A percentile compares a stretch with the other conserved stretches of the same genome.
These are phyloP conservation scores for Suhomyces terraborum DNA, from an alignment of 1,139 yeast species.

Conservation along the genomic window DNA sequence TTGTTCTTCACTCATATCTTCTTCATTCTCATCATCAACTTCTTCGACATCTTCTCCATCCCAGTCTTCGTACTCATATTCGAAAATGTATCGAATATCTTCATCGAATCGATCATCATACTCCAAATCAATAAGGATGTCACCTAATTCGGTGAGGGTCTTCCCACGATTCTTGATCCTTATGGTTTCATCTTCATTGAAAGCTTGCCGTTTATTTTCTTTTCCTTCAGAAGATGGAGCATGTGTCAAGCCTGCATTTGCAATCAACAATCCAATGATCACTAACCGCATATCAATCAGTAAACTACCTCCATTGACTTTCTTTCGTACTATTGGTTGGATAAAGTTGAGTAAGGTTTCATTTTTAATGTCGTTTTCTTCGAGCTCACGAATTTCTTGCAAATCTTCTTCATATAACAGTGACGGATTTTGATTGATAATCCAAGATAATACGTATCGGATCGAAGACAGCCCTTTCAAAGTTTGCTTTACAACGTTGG, in stretches of 20 bases:
- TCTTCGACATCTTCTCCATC: slow-evolving; percentile 30
- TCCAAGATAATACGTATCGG: slow-evolving; percentile 60
- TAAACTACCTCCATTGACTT: slow-evolving; percentile 57
- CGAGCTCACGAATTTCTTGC: slow-evolving; percentile 24
- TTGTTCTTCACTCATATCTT: slow-evolving; percentile 9
- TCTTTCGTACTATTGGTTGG: slow-evolving; percentile 62
- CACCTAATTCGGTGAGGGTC: slow-evolving; percentile 49
- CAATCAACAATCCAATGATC: slow-evolving; percentile 30
- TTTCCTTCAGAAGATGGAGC: slow-evolving; percentile 19
- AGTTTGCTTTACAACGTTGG: slow-evolving; percentile 51
- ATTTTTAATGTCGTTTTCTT: slow-evolving; percentile 52
- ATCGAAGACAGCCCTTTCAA: slow-evolving; percentile 66
- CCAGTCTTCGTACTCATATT: slow-evolving; percentile 50
- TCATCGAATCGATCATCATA: slow-evolving; percentile 72
- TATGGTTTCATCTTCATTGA: slow-evolving; percentile 19
- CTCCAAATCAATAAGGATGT: slow-evolving; percentile 56
- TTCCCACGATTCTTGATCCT: slow-evolving; percentile 27
- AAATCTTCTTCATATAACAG: slow-evolving; percentile 25
- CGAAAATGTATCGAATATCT: slow-evolving; percentile 71
- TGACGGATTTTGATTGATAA: slow-evolving; percentile 51
- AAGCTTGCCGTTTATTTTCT: slow-evolving; percentile 13
- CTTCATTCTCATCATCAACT: slow-evolving; percentile 7
- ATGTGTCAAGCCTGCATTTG: slow-evolving; percentile 28
- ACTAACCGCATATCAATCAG: slow-evolving; percentile 53
- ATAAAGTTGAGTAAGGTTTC: slow-evolving; percentile 57